Evolutionary conservation across 2,329 filamentous ascomycete species (phyloP), one percentile per base, ranked within the genome.

Genomic region (Pseudocercospora musae): DNA sequence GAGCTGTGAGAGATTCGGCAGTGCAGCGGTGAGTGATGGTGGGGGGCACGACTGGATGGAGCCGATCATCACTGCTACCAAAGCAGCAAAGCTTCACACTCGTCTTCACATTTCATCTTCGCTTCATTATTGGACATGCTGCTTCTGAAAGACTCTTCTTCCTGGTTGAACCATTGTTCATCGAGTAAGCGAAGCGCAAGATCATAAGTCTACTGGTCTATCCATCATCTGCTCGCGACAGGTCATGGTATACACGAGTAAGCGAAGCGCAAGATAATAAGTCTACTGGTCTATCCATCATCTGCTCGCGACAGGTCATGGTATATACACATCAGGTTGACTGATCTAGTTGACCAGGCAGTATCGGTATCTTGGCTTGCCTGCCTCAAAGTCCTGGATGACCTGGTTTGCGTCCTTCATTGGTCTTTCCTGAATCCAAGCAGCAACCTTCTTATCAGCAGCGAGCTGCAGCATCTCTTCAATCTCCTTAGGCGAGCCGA

Each of bases 401-500:
- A 79, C 79, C 71, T 82, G 70, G 73, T 88, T 88, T 1, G 82
- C 83, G 15, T 85, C 81, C 71, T 79, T 82, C 79, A 89, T 80
- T 0, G 81, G 79, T 42, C 82, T 77, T 72, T 80, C 80, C 79
- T 92, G 84, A 40, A 91, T 82, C 82, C 84, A 85, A 1, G 85
- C 80, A 74, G 82, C 80, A 25, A 89, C 76, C 4, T 81, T 79
- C 74, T 86, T 82, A 61, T 86, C 80, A 0, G 79, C 85, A 5
- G 83, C 86, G 62, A 89, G 79, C 60, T 82, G 68, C 59, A 89
- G 70, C 86, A 89, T 89, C 68, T 86, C 82, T 50, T 79, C 73
- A 60, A 88, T 87, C 68, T 88, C 83, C 52, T 71, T 72, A 0
- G 85, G 85, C 10, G 79, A 76, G 1, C 85, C 85, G 62, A 86